Conservation (phyloP, 257 asterid species). For the Thymus quinquecostatus region DNA sequence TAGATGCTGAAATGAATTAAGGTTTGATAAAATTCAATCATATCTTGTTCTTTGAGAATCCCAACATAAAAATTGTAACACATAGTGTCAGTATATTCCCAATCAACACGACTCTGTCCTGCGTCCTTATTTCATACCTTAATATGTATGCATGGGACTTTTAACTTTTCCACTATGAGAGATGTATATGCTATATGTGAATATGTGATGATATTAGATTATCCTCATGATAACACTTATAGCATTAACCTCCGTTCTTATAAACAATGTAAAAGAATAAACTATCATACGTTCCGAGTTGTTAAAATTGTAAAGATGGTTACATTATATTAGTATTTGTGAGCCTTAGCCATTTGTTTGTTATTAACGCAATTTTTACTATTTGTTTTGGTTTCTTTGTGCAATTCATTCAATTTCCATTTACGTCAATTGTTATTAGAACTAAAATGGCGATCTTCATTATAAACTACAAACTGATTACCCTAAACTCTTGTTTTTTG, state of each 20-base stretch:
- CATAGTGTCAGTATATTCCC: too few species aligned
- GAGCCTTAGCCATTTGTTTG: neutral
- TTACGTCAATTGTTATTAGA: neutral
- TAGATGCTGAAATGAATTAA: too few species aligned
- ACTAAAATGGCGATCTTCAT: conserved; percentile 6
- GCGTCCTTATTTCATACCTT: too few species aligned
- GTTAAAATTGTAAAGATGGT: neutral
- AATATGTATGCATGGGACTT: neutral
- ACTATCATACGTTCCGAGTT: neutral
- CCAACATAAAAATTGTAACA: too few species aligned
- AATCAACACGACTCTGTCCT: too few species aligned
- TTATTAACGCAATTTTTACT: neutral
- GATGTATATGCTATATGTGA: neutral
- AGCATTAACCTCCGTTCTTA: conserved; percentile 4
- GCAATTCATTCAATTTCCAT: conserved; percentile 1
- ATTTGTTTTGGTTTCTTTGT: neutral
- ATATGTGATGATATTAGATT: neutral
- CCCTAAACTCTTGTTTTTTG: neutral
- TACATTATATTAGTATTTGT: neutral
- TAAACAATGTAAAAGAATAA: conserved; percentile 7
- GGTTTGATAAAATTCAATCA: too few species aligned
- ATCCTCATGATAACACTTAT: neutral
- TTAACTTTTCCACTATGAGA: neutral
- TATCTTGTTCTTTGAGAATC: too few species aligned
- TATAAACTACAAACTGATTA: conserved; percentile 11